Evolutionary conservation across 2,329 filamentous ascomycete genomes (phyloP).

Genomic region (Penicillium sp.): DNA sequence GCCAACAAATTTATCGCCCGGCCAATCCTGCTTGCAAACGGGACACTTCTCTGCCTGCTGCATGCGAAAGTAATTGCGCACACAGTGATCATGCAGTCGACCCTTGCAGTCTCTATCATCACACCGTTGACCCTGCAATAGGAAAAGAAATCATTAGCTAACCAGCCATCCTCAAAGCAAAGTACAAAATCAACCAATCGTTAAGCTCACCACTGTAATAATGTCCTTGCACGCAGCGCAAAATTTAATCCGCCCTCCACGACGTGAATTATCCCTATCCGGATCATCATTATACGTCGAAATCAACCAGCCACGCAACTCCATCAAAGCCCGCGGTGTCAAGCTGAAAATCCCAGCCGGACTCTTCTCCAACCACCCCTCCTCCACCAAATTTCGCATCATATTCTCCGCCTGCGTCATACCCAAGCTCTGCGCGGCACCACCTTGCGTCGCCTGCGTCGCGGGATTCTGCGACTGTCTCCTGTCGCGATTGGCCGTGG

Average conservation of each 20-base stretch:
- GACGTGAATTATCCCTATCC: constrained; percentile 44
- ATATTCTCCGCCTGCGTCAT: constrained; percentile 77
- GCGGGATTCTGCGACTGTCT: constrained; percentile 50
- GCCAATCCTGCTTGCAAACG: constrained; percentile 57
- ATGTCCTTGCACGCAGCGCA: constrained; percentile 90
- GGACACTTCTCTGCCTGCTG: constrained; percentile 68
- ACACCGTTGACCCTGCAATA: constrained; percentile 71
- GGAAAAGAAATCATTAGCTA: background rate
- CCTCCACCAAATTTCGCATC: constrained; percentile 70
- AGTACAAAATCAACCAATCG: too few relatives aligned
- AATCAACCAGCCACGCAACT: constrained; percentile 81
- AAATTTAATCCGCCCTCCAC: constrained; percentile 76
- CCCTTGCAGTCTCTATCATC: constrained; percentile 67
- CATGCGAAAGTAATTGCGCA: constrained; percentile 72
- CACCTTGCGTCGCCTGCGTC: constrained; percentile 40
- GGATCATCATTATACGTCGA: constrained; percentile 83
- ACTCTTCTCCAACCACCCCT: constrained; percentile 85
- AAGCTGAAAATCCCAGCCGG: constrained; percentile 73
- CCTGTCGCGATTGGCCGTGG: constrained; percentile 42
- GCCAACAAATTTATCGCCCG: constrained; percentile 56
- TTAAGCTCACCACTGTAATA: constrained; percentile 68
- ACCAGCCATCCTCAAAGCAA: background rate
- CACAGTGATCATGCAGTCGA: constrained; percentile 77
- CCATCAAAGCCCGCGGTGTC: constrained; percentile 77
- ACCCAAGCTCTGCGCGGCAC: constrained; percentile 62